Evolutionary conservation across 225 moss, liverwort and hornwort species (phyloP).

Genomic region (Physcomitrium patens): DNA sequence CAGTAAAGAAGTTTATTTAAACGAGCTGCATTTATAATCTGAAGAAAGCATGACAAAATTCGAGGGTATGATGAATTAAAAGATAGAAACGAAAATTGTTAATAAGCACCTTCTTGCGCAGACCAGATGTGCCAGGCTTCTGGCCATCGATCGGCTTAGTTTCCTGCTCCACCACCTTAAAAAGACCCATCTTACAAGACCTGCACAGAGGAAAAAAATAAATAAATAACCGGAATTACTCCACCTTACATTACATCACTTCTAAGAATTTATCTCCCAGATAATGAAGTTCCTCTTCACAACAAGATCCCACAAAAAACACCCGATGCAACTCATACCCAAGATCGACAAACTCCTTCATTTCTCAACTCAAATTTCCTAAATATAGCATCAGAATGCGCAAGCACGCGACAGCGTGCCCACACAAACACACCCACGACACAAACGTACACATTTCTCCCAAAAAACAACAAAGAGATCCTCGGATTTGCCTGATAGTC

Average conservation of each 20-base stretch:
- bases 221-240: neutral
- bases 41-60: neutral
- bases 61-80: neutral
- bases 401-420: no score
- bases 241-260: neutral
- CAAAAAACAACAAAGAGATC: no score
- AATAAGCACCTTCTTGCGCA: constrained; percentile 81
- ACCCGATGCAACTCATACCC: neutral
- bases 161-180: constrained; percentile 67
- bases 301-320: neutral
- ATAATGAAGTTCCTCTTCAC: neutral
- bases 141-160: constrained; percentile 82
- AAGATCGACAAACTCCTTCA: constrained; percentile 1
- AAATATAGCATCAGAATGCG: no score
- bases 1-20: neutral
- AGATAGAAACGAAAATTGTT: neutral
- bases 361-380: no score
- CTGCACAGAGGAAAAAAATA: neutral
- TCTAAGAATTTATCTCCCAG: neutral
- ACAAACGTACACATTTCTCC: no score
- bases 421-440: no score
- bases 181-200: constrained; percentile 55
- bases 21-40: neutral
- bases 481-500: no score
- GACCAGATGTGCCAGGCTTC: constrained; percentile 85